Base-by-base conservation (phyloP, 164 flowering plant species). In the Piper longum region DNA sequence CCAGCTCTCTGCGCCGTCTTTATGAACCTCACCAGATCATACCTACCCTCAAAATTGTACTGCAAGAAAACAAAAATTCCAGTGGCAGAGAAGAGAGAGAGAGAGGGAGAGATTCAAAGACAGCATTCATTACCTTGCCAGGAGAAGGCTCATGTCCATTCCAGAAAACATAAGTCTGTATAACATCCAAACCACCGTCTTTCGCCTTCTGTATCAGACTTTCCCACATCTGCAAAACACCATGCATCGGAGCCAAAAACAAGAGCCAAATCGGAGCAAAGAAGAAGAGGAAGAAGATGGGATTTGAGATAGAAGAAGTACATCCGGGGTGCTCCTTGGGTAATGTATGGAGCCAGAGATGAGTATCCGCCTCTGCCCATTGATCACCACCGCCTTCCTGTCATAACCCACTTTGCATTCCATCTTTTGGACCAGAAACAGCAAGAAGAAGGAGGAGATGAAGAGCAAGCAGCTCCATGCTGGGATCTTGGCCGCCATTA, bases 81-180 rank as follows among this genome's bases (percentile, higher is more conserved):
- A 64, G 14, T 48, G 14, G 14, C 12, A 48, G 3, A 48, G 58
- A 44, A 8, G 59, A 40, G 55, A 51, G 55, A 58, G 43, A 56
- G 59, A 18, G 18, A 56, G n/a, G 43, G 63, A 18, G 54, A 48
- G 12, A 48, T 1, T 9, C 14, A 3, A 14, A 48, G 52, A 9
- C 52, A 11, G 7, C 11, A 44, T 44, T 44, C 11, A 71, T 67
- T 71, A 89, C 91, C 75, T 77, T 76, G 65, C 88, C 89, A 61
- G 82, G 93, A 48, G 81, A 73, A 70, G 89, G 87, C 64, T 87
- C 92, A 62, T 89, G 95, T 12, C 56, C 83, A 67, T 85, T 78
- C 91, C 91, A 91, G 69, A 91, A 91, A 19, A 89, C 84, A 66
- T 69, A 69, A 19, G 71, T 69, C 71, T 69, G 71, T 19, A 69